Evolutionary conservation across 2,329 filamentous ascomycete species (phyloP).

Genomic region (Epichloe coenophiala): DNA sequence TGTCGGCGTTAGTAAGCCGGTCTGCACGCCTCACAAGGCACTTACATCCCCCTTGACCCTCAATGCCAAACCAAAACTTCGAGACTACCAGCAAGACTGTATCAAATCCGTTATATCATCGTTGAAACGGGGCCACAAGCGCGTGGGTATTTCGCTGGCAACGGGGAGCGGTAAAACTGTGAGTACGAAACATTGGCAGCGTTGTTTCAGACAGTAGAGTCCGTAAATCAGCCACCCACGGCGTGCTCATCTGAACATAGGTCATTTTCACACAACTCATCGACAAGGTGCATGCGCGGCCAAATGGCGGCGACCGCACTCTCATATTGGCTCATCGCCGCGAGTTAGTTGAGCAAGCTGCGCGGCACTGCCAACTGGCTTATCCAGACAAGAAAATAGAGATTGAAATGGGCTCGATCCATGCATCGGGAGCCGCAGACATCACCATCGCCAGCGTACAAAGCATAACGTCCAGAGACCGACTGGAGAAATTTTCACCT

Average conservation of each 20-base stretch:
- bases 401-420: conserved; percentile 75
- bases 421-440: conserved; percentile 69
- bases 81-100: conserved; percentile 83
- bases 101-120: conserved; percentile 67
- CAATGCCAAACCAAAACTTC: conserved; percentile 41
- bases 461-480: conserved; percentile 63
- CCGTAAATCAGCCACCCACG: neutral
- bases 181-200: conserved; percentile 12
- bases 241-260: conserved; percentile 24
- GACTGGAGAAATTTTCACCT: conserved; percentile 75
- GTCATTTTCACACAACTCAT: conserved; percentile 96
- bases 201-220: no score
- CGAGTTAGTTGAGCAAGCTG: conserved; percentile 90
- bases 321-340: conserved; percentile 85
- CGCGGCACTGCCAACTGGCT: conserved; percentile 63
- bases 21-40: conserved; percentile 8
- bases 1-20: conserved; percentile 4
- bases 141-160: conserved; percentile 72
- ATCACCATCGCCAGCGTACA: conserved; percentile 88
- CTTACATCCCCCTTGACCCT: conserved; percentile 12
- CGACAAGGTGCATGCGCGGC: conserved; percentile 48
- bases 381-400: conserved; percentile 76
- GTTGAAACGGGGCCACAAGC: conserved; percentile 56
- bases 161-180: conserved; percentile 86
- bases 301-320: conserved; percentile 51